Percentiles rank a stretch among this genome's conserved stretches.
Evolutionary conservation across 2,329 filamentous ascomycete genomes (phyloP).

Genomic region (Blastomyces parvus): DNA sequence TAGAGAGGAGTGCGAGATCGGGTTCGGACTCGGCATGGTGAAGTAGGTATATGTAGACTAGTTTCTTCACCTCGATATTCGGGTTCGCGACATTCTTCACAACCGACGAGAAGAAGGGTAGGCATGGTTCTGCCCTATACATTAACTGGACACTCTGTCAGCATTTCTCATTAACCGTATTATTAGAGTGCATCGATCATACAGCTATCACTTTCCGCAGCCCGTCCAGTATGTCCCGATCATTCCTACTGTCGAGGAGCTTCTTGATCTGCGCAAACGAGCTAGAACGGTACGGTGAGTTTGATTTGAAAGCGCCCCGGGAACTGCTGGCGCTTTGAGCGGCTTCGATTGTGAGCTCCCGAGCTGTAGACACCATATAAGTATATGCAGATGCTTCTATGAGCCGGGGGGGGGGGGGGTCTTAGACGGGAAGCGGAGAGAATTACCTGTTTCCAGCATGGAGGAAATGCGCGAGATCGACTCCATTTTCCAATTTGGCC

Average conservation of each 20-base stretch:
- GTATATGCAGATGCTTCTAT: not conserved
- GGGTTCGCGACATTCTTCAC: constrained; percentile 96
- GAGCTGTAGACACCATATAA: constrained; percentile 49
- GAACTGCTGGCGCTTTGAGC: constrained; percentile 69
- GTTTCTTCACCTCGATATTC: constrained; percentile 90
- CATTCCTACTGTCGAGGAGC: constrained; percentile 84
- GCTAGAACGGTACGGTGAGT: constrained; percentile 54
- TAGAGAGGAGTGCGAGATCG: constrained; percentile 86
- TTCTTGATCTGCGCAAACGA: constrained; percentile 85
- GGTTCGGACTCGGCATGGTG: constrained; percentile 94
- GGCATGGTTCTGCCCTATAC: constrained; percentile 78
- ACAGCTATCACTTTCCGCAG: constrained; percentile 81
- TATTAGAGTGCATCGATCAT: constrained; percentile 21
- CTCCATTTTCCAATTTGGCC: constrained; percentile 57
- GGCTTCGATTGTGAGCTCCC: constrained; percentile 94
- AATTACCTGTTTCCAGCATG: constrained; percentile 81
- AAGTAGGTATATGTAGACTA: constrained; percentile 96
- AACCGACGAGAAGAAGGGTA: constrained; percentile 92
- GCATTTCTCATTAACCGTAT: constrained; percentile 1
- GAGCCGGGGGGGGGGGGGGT: too few species aligned
- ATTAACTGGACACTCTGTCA: constrained; percentile 59
- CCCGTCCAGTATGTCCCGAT: constrained; percentile 86
- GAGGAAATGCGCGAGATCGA: constrained; percentile 89
- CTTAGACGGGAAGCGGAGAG: not conserved
- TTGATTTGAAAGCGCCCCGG: constrained; percentile 40